phyloP scores from a whole-genome alignment of 352 stramenopile genomes.

The Phytophthora chlamydospora region DNA sequence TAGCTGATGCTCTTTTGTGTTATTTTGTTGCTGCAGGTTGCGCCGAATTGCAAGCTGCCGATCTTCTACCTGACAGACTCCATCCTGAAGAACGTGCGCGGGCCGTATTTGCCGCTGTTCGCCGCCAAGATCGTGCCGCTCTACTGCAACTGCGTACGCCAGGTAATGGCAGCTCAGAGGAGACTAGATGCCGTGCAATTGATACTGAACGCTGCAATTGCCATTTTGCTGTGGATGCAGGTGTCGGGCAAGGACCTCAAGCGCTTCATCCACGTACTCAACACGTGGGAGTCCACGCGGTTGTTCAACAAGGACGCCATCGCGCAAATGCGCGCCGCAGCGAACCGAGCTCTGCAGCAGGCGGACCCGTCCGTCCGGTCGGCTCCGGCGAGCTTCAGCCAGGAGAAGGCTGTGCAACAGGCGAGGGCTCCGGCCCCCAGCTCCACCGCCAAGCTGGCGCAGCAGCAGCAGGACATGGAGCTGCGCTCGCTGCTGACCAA shows the following conservation, averaged over 20 bases:
- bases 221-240: conserved; percentile 24
- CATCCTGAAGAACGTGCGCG: conserved; percentile 89
- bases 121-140: conserved; percentile 75
- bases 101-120: conserved; percentile 75
- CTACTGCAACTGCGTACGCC: conserved; percentile 86
- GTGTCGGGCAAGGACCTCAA: conserved; percentile 82
- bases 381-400: conserved; percentile 58
- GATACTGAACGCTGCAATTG: conserved; percentile 6
- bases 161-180: conserved; percentile 44
- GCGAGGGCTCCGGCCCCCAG: conserved; percentile 1
- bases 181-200: conserved; percentile 15
- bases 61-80: conserved; percentile 92
- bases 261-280: conserved; percentile 86
- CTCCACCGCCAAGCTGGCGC: conserved; percentile 23
- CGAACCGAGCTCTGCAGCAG: conserved; percentile 60
- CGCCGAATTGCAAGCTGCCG: conserved; percentile 85
- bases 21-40: conserved; percentile 43
- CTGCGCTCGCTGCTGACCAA: conserved; percentile 80
- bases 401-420: conserved; percentile 34
- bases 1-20: conserved; percentile 25
- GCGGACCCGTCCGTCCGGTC: conserved; percentile 46
- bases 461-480: conserved; percentile 77
- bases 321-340: conserved; percentile 67
- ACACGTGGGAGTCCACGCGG: conserved; percentile 78
- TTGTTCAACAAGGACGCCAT: conserved; percentile 67